These are phyloP conservation scores for Penicillium janthinellum DNA, from an alignment of 2,329 filamentous ascomycete genomes.

Conservation along the genomic window DNA sequence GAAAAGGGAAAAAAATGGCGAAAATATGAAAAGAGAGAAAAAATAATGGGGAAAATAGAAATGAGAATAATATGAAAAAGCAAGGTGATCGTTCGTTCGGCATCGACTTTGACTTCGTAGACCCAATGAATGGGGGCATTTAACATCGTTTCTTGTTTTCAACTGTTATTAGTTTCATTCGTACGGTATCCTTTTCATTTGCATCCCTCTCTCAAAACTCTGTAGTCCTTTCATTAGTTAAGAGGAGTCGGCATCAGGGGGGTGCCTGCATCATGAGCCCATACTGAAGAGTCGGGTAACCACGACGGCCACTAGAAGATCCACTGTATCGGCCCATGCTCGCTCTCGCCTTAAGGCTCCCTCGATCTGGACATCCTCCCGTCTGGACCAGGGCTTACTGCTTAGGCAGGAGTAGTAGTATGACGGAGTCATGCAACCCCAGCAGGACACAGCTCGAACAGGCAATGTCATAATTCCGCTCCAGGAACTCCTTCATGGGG, in stretches of 20 bases:
- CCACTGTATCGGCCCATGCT: not conserved
- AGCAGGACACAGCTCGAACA: not conserved
- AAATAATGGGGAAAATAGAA: not conserved
- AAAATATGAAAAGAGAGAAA: not conserved
- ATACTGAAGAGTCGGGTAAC: not conserved
- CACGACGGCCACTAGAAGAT: not conserved
- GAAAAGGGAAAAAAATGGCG: not conserved
- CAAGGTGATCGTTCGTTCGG: not conserved
- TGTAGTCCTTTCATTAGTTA: not conserved
- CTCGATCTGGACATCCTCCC: not conserved
- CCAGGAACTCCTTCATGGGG: not conserved
- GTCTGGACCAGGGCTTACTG: not conserved
- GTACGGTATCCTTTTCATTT: not conserved
- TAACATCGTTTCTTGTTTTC: not conserved
- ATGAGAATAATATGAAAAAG: not conserved
- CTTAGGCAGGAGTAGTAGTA: not conserved
- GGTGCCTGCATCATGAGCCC: not conserved
- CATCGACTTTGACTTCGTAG: not conserved
- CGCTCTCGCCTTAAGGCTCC: not conserved
- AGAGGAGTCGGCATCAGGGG: not conserved
- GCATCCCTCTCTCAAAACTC: not conserved
- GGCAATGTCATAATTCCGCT: not conserved
- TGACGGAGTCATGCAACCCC: constrained; percentile 1
- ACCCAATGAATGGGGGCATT: not conserved
- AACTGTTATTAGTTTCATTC: not conserved